Percentiles rank a stretch among this genome's conserved stretches.
Evolutionary conservation across 192 early-diverging fungal genomes (phyloP).

Genomic region (Spizellomyces sp.): DNA sequence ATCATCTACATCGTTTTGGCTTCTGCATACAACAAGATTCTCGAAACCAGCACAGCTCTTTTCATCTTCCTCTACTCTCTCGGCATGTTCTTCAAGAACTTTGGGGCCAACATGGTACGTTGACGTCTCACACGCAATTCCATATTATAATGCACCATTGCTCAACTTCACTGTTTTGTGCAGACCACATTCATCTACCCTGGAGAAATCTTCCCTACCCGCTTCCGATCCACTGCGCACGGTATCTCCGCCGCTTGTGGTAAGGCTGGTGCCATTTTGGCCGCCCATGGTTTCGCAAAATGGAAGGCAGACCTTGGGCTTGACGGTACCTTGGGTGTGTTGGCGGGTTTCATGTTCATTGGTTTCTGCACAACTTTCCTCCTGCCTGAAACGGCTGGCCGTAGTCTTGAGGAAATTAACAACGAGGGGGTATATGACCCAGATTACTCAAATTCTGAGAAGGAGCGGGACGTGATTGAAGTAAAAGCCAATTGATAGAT

Average conservation of each 20-base stretch:
- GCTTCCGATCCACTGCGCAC: conserved; percentile 74
- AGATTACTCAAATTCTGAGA: neutral
- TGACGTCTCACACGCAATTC: too few relatives aligned
- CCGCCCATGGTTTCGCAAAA: conserved; percentile 46
- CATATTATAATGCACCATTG: too few relatives aligned
- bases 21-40: conserved; percentile 29
- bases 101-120: conserved; percentile 77
- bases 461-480: too few relatives aligned
- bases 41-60: conserved; percentile 16
- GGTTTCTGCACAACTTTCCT: conserved; percentile 68
- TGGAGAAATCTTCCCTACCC: conserved; percentile 72
- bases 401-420: conserved; percentile 69
- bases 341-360: conserved; percentile 46
- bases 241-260: conserved; percentile 80
- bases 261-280: conserved; percentile 75
- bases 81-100: conserved; percentile 79
- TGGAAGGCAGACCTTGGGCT: conserved; percentile 29
- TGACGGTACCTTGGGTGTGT: conserved; percentile 25
- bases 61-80: conserved; percentile 52
- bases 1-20: conserved; percentile 67
- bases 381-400: conserved; percentile 78
- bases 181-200: conserved; percentile 83
- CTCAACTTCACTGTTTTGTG: too few relatives aligned
- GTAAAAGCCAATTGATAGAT: too few relatives aligned
- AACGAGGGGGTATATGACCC: conserved; percentile 22